Evolutionary conservation across 176 grass and related monocot species (phyloP), one percentile per base, ranked within the genome.

Genomic region (Musa acuminata): DNA sequence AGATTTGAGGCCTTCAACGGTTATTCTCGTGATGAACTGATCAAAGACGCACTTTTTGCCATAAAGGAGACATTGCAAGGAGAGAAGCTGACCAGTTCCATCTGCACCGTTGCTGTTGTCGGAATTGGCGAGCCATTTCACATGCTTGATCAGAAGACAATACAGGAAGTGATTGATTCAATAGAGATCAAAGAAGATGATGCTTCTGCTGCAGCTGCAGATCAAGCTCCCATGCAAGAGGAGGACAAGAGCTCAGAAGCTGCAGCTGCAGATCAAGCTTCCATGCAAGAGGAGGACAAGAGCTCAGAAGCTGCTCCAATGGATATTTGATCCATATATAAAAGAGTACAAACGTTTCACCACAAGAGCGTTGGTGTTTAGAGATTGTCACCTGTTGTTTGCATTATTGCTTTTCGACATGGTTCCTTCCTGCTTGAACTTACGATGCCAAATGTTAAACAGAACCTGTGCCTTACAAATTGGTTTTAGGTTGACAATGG

Each of bases 61-160:
- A 94, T 99, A 49, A 99, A 99, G 85, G 91, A 99, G 64, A 95
- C 96, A 0, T 82, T 99, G 62, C 96, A 99, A 72, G 86, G 91
- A 3, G 96, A 99, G 81, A 95, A 99, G 77, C 60, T 99, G 74
- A 91, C 91, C 1, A 81, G 88, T 68, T 81, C 85, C 49, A 90
- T 89, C 80, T 99, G 96, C 84, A 95, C 96, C 0, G 49, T 99
- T 25, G 88, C 96, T 22, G 81, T 95, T n/a, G 84, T 99, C 3
- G 96, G 96, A 26, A 87, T 72, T 0, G 75, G 82, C 0, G 90
- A 99, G 80, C 80, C 96, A 1, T 99, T 99, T 20, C 84, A 93
- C 22, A 79, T 86, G 69, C 81, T 99, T 8, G 90, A 85, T 16
- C 53, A 78, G 0, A 74, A 76, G 60, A 87, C 77, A 51, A 94